These are phyloP conservation scores for Mycena metata DNA, from an alignment of 768 basidiomycete genomes.

Conservation along the genomic window DNA sequence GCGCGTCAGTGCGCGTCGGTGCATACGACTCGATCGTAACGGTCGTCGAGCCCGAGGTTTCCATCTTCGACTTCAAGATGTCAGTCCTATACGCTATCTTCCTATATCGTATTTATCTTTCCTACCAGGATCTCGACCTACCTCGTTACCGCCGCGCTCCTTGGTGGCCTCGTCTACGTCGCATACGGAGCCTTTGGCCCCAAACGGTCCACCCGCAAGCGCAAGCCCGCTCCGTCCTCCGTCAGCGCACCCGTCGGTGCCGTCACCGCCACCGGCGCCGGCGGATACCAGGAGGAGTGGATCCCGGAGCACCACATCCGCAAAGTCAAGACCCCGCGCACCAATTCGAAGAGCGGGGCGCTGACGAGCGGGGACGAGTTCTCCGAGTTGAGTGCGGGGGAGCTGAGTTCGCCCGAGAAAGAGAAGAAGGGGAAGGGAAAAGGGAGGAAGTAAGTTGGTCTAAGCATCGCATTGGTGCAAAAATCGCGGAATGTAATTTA, in stretches of 20 bases:
- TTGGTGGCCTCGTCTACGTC: slow-evolving; percentile 75
- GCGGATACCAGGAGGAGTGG: slow-evolving; percentile 90
- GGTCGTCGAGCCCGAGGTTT: slow-evolving; percentile 83
- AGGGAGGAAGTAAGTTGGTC: slow-evolving; percentile 58
- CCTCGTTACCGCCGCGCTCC: slow-evolving; percentile 71
- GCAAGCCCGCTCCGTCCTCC: slow-evolving; percentile 56
- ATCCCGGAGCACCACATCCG: slow-evolving; percentile 91
- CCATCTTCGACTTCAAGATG: slow-evolving; percentile 87
- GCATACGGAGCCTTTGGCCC: slow-evolving; percentile 76
- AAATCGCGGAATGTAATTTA: slow-evolving; percentile 39
- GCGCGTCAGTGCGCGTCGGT: slow-evolving; percentile 62
- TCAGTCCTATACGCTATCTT: slow-evolving; percentile 52
- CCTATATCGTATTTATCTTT: slow-evolving; percentile 2
- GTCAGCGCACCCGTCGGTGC: slow-evolving; percentile 69
- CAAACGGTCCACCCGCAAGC: slow-evolving; percentile 64
- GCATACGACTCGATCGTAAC: slow-evolving; percentile 84
- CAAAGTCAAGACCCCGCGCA: slow-evolving; percentile 68
- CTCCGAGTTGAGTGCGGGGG: slow-evolving; percentile 71
- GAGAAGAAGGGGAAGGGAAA: slow-evolving; percentile 67
- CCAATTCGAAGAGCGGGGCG: slow-evolving; percentile 63
- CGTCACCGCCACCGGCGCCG: slow-evolving; percentile 74
- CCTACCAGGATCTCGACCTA: slow-evolving; percentile 73
- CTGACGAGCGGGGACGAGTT: slow-evolving; percentile 66
- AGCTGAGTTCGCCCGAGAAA: slow-evolving; percentile 72
- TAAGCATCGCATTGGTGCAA: neutral